Conservation (phyloP, 192 early-diverging fungal genomes). For the Backusella australiensis region DNA sequence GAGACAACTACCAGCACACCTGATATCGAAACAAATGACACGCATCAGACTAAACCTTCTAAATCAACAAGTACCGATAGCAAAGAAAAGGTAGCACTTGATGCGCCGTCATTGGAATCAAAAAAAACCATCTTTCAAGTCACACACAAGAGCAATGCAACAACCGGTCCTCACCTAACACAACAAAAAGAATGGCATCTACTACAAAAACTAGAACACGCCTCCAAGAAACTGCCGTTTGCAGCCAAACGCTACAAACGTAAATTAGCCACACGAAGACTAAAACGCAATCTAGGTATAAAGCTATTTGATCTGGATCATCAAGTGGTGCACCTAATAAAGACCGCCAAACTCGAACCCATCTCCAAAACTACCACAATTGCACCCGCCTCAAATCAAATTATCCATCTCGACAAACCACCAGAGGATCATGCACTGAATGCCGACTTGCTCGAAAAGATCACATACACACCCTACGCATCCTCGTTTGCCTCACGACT, state of each 20-base stretch:
- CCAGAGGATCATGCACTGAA: background rate
- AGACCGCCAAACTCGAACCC: background rate
- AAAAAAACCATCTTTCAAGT: background rate
- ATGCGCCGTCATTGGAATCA: background rate
- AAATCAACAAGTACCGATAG: background rate
- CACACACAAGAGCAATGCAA: background rate
- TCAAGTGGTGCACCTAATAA: conserved; percentile 39
- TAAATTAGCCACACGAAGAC: conserved; percentile 47
- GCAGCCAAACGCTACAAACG: conserved; percentile 53
- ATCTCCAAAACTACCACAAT: conserved; percentile 9
- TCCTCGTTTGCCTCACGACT: conserved; percentile 78
- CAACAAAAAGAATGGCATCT: conserved; percentile 55
- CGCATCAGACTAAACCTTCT: background rate
- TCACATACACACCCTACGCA: conserved; percentile 57
- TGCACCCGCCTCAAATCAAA: conserved; percentile 18
- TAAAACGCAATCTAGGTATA: conserved; percentile 63
- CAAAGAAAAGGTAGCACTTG: background rate
- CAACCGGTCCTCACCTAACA: background rate
- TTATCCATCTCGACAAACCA: conserved; percentile 28
- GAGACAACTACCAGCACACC: background rate
- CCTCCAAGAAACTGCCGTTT: conserved; percentile 33
- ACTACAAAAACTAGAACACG: conserved; percentile 49
- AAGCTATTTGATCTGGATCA: conserved; percentile 68
- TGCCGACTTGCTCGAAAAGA: conserved; percentile 23
- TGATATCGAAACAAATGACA: background rate